Conservation (phyloP, 257 asterid species). For the Scutellaria galericulata region DNA sequence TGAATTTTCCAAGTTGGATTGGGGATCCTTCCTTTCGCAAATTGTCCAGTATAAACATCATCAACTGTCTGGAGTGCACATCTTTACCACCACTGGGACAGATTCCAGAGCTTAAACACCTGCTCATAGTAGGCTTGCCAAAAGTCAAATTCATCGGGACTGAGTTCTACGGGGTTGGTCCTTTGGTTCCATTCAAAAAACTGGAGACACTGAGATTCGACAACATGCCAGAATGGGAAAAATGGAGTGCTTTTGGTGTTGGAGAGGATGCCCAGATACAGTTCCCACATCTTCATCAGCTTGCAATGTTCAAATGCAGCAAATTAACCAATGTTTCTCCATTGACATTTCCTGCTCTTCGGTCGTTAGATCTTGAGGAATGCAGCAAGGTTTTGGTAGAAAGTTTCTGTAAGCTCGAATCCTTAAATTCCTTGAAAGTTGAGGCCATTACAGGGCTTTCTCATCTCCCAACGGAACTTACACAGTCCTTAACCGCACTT, state of each 20-base stretch:
- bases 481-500: constrained; percentile 47
- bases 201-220: constrained; percentile 64
- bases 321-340: constrained; percentile 52
- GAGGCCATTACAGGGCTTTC: constrained; percentile 56
- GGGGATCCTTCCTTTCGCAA: constrained; percentile 54
- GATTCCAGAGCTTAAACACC: constrained; percentile 61
- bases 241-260: constrained; percentile 51
- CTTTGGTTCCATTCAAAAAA: constrained; percentile 49
- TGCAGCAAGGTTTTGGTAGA: constrained; percentile 53
- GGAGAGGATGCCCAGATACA: constrained; percentile 32
- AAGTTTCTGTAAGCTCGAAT: constrained; percentile 49
- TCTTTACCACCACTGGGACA: constrained; percentile 67
- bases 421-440: constrained; percentile 55
- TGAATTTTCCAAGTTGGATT: constrained; percentile 60
- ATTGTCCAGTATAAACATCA: constrained; percentile 50
- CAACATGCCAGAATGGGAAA: constrained; percentile 66
- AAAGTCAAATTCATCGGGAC: constrained; percentile 52
- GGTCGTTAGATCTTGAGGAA: constrained; percentile 55
- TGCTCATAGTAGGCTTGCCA: constrained; percentile 55
- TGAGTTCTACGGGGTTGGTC: constrained; percentile 55
- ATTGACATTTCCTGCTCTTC: constrained; percentile 56
- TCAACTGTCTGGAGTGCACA: constrained; percentile 49
- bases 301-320: constrained; percentile 60
- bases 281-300: constrained; percentile 58
- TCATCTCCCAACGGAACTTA: constrained; percentile 51